Evolutionary conservation across 768 basidiomycete species (phyloP), one percentile per base, ranked within the genome.

Genomic region (Tylopilus vinaceipallidus): DNA sequence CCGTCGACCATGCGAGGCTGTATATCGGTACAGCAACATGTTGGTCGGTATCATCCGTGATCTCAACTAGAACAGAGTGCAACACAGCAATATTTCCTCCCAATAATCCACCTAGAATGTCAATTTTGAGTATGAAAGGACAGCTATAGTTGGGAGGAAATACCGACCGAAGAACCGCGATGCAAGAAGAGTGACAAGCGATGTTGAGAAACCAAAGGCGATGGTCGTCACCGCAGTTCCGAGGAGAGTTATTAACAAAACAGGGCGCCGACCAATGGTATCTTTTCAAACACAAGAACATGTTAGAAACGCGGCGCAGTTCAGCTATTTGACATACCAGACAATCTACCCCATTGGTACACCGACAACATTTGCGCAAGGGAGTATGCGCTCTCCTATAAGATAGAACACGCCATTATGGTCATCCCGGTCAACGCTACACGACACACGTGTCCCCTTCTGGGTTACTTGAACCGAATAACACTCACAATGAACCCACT

Each of bases 351-450:
- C 50, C 38, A 52, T 7, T 52, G 50, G 22, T 52, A 52, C 3
- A 52, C 82, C 6, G 78, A 79, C 35, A 78, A 63, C 11, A 83
- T 69, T 58, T 86, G 82, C 0, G 80, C 72, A 22, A 87, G 54
- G 6, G 82, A 81, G 59, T 84, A 86, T 10, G 73, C 73, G 29
- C 81, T 82, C 60, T 85, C 83, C 84, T 86, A 35, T 24, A 14
- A 3, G n/a, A 8, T 20, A 16, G 6, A 29, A 2, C 29, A 1
- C n/a, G 30, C 26, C 17, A 30, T 16, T 11, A 29, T 12, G 27
- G 27, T 29, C 27, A 12, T 29, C 27, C n/a, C n/a, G n/a, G n/a
- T n/a, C n/a, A n/a, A n/a, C n/a, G n/a, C n/a, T n/a, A n/a, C n/a
- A n/a, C n/a, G n/a, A n/a, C n/a, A n/a, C n/a, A n/a, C n/a, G n/a